phyloP scores from a whole-genome alignment of 495 filamentous ascomycete genomes.

The Penicillium psychrofluorescens region DNA sequence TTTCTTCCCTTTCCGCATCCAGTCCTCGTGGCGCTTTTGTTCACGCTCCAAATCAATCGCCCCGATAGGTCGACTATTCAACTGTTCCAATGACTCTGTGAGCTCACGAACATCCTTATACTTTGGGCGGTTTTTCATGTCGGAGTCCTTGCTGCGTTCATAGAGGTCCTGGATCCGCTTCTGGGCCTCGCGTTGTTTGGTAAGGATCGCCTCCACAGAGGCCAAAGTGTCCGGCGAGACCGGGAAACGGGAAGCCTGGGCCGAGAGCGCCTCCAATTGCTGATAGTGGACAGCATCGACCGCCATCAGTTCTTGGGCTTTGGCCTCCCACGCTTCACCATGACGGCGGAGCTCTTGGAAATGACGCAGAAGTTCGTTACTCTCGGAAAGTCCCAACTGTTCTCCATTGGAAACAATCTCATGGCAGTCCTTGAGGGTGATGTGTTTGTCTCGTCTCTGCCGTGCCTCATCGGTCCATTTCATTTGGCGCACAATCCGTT shows the following conservation, averaged over 20 bases:
- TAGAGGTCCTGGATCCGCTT: constrained; percentile 74
- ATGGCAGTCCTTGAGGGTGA: constrained; percentile 69
- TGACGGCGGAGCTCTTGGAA: constrained; percentile 67
- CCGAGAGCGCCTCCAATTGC: constrained; percentile 85
- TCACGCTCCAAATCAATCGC: constrained; percentile 92
- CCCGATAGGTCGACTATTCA: constrained; percentile 86
- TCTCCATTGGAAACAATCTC: constrained; percentile 69
- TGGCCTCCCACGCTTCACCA: constrained; percentile 85
- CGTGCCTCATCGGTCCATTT: constrained; percentile 81
- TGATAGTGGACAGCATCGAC: constrained; percentile 87
- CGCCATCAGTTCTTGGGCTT: constrained; percentile 87
- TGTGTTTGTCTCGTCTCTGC: constrained; percentile 50
- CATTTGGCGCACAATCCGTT: constrained; percentile 72
- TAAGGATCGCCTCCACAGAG: constrained; percentile 83
- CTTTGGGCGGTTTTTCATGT: constrained; percentile 73
- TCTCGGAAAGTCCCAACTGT: constrained; percentile 66
- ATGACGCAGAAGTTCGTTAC: constrained; percentile 67
- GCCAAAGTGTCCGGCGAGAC: constrained; percentile 75
- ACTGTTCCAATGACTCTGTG: constrained; percentile 74
- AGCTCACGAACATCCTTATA: constrained; percentile 88
- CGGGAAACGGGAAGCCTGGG: constrained; percentile 67
- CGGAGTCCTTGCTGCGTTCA: constrained; percentile 64
- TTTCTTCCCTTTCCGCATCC: constrained; percentile 99
- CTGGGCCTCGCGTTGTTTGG: constrained; percentile 93
- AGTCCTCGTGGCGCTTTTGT: constrained; percentile 94